A percentile compares a stretch with the other conserved stretches of the same genome.
Evolutionary conservation across 208 protist genomes (phyloP).

Genomic region (Leishmania gerbilli): DNA sequence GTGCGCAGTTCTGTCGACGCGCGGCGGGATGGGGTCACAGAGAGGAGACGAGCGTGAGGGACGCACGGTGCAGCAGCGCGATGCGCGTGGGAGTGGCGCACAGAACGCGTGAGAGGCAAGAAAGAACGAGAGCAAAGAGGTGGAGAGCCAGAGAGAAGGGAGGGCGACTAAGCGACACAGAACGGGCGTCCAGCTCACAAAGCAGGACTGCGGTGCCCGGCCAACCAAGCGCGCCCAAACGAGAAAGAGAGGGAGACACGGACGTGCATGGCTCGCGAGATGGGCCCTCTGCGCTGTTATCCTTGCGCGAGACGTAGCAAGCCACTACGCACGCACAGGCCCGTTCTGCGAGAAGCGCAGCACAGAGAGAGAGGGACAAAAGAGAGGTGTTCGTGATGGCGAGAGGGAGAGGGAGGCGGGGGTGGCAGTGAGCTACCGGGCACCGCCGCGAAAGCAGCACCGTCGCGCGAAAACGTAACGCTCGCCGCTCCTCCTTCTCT

Average conservation of each 20-base stretch:
- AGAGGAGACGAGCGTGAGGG: background rate
- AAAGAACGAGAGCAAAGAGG: background rate
- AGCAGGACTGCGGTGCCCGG: too few species aligned
- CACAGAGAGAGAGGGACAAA: background rate
- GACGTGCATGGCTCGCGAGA: background rate
- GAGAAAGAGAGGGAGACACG: background rate
- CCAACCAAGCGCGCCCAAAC: background rate
- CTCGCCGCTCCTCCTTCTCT: background rate
- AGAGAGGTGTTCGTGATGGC: background rate
- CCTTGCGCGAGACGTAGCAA: too few species aligned
- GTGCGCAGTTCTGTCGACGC: conserved; percentile 15
- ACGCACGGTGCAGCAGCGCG: background rate
- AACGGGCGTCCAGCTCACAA: background rate
- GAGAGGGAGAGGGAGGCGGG: background rate
- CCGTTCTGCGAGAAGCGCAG: background rate
- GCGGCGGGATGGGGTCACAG: background rate
- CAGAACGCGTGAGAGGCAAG: background rate
- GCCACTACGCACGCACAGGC: background rate
- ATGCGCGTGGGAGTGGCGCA: background rate
- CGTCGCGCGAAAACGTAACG: background rate
- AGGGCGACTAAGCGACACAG: background rate
- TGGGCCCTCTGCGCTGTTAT: background rate
- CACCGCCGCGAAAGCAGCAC: background rate
- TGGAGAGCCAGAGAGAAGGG: background rate
- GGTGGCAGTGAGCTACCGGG: background rate